These are phyloP conservation scores for Casuarina glauca DNA, from an alignment of 306 rosid species.

Conservation along the genomic window DNA sequence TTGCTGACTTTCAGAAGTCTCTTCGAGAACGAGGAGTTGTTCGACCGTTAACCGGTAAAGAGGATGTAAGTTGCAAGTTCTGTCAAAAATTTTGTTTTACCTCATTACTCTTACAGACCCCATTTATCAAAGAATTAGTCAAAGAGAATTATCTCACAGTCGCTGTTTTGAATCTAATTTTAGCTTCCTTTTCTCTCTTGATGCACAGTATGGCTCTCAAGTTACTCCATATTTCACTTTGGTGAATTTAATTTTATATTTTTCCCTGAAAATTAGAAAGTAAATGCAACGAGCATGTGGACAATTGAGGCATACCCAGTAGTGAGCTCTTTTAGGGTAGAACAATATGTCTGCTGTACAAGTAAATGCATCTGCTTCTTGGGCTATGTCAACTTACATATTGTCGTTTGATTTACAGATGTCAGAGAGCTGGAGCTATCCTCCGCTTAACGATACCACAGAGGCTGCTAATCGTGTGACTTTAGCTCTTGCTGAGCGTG, in stretches of 20 bases:
- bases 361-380: neutral
- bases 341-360: slow-evolving; percentile 10
- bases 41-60: slow-evolving; percentile 71
- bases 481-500: slow-evolving; percentile 63
- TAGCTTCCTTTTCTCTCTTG: neutral
- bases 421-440: slow-evolving; percentile 69
- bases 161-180: neutral
- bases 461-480: slow-evolving; percentile 67
- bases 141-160: slow-evolving; percentile 4
- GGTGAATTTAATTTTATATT: neutral
- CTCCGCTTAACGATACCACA: slow-evolving; percentile 79
- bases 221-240: neutral
- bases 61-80: slow-evolving; percentile 59
- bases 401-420: slow-evolving; percentile 46
- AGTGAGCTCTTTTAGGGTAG: neutral
- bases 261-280: neutral
- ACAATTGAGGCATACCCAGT: neutral
- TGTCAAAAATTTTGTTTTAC: neutral
- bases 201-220: neutral
- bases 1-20: slow-evolving; percentile 75
- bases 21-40: slow-evolving; percentile 68
- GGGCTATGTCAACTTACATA: neutral
- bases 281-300: slow-evolving; percentile 10
- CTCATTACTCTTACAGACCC: neutral
- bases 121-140: neutral